These are phyloP conservation scores for Lactarius hatsudake DNA, from an alignment of 768 basidiomycete genomes.

Conservation along the genomic window DNA sequence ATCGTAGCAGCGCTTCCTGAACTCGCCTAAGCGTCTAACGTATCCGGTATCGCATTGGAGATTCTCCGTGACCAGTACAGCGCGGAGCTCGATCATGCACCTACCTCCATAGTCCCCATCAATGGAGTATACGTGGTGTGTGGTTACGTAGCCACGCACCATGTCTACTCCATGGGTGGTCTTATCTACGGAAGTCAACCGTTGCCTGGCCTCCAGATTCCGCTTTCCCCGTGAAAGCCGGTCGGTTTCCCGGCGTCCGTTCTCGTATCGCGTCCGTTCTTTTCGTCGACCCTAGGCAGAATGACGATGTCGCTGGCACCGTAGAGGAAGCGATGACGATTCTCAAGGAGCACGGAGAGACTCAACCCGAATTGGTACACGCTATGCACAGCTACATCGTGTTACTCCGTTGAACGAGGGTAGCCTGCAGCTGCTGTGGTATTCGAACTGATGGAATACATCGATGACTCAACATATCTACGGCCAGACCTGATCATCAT, in stretches of 20 bases:
- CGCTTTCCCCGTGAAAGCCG: too few relatives aligned
- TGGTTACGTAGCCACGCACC: too few relatives aligned
- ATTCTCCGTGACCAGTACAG: not conserved
- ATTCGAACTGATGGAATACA: slow-evolving; percentile 10
- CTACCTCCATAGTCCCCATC: too few relatives aligned
- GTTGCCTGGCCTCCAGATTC: too few relatives aligned
- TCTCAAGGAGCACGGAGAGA: not conserved
- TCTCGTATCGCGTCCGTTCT: too few relatives aligned
- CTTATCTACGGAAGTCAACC: too few relatives aligned
- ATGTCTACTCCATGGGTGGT: too few relatives aligned
- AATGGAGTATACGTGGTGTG: too few relatives aligned
- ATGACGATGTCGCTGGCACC: slow-evolving; percentile 4
- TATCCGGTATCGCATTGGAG: slow-evolving; percentile 6
- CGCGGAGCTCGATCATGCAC: too few relatives aligned
- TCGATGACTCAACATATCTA: too few relatives aligned
- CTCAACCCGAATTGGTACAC: slow-evolving; percentile 5
- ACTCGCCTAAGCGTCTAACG: slow-evolving; percentile 6
- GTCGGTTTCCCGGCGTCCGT: too few relatives aligned
- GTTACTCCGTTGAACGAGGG: slow-evolving; percentile 8
- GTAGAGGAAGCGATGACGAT: slow-evolving; percentile 4
- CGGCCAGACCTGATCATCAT: not conserved
- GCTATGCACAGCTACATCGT: not conserved
- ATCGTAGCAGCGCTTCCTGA: not conserved
- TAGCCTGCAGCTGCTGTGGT: slow-evolving; percentile 2
- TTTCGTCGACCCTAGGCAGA: slow-evolving; percentile 8